Evolutionary conservation across 1,284 basidiomycete genomes (phyloP).

Genomic region (Ceratobasidium papillatum): DNA sequence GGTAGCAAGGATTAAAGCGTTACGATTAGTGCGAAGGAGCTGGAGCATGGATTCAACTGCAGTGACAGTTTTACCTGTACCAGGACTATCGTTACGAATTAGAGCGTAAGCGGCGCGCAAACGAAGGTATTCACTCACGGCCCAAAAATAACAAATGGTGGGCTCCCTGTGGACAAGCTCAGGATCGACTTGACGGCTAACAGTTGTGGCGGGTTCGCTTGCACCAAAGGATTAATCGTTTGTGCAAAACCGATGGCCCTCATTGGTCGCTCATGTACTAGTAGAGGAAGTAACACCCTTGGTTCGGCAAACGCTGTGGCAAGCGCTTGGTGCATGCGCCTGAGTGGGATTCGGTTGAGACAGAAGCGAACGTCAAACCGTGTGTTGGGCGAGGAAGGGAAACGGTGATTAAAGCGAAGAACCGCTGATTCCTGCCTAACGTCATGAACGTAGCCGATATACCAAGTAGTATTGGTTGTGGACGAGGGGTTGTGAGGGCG

Average conservation of each 20-base stretch:
- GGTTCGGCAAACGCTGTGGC: slow-evolving; percentile 54
- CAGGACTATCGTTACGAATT: slow-evolving; percentile 56
- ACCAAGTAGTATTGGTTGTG: slow-evolving; percentile 59
- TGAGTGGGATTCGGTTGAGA: slow-evolving; percentile 61
- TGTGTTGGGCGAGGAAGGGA: slow-evolving; percentile 52
- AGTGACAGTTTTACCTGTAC: slow-evolving; percentile 75
- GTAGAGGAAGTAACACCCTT: slow-evolving; percentile 59
- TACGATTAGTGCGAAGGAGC: slow-evolving; percentile 56
- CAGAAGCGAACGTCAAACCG: slow-evolving; percentile 63
- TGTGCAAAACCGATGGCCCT: slow-evolving; percentile 42
- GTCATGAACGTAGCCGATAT: slow-evolving; percentile 64
- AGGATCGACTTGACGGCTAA: slow-evolving; percentile 65
- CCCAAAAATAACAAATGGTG: slow-evolving; percentile 66
- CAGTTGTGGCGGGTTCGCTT: slow-evolving; percentile 61
- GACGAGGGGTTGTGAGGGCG: slow-evolving; percentile 52
- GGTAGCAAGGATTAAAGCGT: slow-evolving; percentile 65
- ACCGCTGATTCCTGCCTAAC: slow-evolving; percentile 62
- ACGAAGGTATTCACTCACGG: slow-evolving; percentile 34
- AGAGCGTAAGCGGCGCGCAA: not conserved
- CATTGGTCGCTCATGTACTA: slow-evolving; percentile 48
- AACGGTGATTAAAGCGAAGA: slow-evolving; percentile 61
- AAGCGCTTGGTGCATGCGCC: slow-evolving; percentile 67
- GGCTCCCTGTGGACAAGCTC: slow-evolving; percentile 56
- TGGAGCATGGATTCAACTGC: slow-evolving; percentile 71
- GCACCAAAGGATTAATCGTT: slow-evolving; percentile 59